Evolutionary conservation across 202 grass and related monocot species (phyloP), one percentile per base, ranked within the genome.

Genomic region (Miscanthus sacchariflorus): DNA sequence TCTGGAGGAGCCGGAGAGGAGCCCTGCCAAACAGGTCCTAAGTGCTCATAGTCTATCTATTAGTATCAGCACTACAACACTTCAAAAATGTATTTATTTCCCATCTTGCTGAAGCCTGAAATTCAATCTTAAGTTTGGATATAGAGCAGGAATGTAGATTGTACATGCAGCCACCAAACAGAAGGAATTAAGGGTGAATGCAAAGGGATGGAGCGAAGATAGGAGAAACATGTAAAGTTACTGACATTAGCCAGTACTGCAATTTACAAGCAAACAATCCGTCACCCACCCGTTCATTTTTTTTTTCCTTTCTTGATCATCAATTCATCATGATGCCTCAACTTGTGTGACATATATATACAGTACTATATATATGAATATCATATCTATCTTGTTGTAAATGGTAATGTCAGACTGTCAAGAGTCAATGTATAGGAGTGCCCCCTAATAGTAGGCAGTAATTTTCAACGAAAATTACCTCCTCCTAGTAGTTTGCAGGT

Each of bases 71-170:
- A 36, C 0, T 9, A 19, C 15, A 86, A 25, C 36, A 5, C 19
- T 12, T 25, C 14, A 24, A n/a, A 52, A 39, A 54, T 38, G 19
- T 21, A 76, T 6, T 52, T 25, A 64, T 64, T 63, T 64, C 59
- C 23, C 8, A 64, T 25, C 23, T 65, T 27, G 23, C 61, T 13
- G 61, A 58, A 58, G 50, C 50, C 50, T 54, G 5, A 36, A 84
- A 49, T 19, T 49, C 4, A 18, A 50, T 46, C 27, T 68, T 23
- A 23, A 10, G 56, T 23, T 61, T 21, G 7, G 54, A 59, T 59
- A n/a, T n/a, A 59, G 54, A 59, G 21, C 56, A 72, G n/a, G 74
- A 68, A 56, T 81, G 46, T 23, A 14, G 12, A 59, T 65, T 75
- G 73, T 17, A 14, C 12, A 59, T 73, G 21, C 18, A 80, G 45